phyloP scores from a whole-genome alignment of 1,284 basidiomycete genomes.

The Puccinia triticina region DNA sequence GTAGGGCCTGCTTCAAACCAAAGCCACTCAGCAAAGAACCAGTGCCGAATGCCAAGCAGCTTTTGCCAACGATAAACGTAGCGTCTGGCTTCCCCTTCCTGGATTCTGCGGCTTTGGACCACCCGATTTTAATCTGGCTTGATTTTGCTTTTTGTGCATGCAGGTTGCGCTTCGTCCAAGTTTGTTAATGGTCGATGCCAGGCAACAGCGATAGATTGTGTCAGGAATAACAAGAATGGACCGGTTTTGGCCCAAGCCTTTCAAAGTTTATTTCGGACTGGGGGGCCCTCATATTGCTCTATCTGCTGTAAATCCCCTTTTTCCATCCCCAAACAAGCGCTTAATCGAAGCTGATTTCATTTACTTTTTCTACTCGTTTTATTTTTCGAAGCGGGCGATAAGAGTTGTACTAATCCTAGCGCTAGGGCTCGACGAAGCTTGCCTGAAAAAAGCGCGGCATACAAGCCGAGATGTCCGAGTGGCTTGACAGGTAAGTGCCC shows the following conservation, averaged over 20 bases:
- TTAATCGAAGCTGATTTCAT: background rate
- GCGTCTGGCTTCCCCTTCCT: too few species aligned
- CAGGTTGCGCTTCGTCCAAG: conserved; percentile 2
- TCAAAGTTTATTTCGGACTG: background rate
- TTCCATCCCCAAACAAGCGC: too few species aligned
- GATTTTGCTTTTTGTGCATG: background rate
- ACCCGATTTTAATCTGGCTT: background rate
- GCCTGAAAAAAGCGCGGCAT: background rate
- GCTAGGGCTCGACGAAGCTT: conserved; percentile 8
- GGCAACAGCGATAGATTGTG: background rate
- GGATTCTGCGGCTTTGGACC: too few species aligned
- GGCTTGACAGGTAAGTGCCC: background rate
- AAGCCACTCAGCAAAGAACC: background rate
- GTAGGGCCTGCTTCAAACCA: background rate
- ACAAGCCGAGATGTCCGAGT: conserved; percentile 4
- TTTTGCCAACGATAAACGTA: background rate
- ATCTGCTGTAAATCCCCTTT: conserved; percentile 10
- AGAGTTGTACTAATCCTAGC: background rate
- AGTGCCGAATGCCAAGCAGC: background rate
- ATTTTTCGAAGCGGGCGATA: conserved; percentile 9
- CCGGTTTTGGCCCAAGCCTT: conserved; percentile 10
- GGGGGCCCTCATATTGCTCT: background rate
- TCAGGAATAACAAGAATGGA: background rate
- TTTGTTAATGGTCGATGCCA: conserved; percentile 16
- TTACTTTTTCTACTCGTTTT: background rate